A percentile compares a stretch with the other conserved stretches of the same genome.
These are phyloP conservation scores for Mimosa pudica DNA, from an alignment of 306 rosid species.

Conservation along the genomic window DNA sequence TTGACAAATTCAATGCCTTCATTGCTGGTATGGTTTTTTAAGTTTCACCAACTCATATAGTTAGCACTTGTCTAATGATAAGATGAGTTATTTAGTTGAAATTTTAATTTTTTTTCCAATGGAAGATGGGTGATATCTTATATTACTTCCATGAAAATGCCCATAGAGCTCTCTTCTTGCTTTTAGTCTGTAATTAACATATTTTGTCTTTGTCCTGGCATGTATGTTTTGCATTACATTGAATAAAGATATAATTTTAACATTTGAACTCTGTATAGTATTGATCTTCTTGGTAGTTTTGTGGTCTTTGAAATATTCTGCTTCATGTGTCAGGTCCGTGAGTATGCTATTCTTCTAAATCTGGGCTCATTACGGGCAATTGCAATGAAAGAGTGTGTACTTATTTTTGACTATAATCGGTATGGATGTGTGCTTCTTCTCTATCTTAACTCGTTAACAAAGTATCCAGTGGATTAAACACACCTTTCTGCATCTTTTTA, in stretches of 20 bases:
- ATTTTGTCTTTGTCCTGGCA: conserved; percentile 18
- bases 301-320: conserved; percentile 32
- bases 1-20: conserved; percentile 91
- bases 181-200: neutral
- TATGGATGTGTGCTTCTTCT: conserved; percentile 39
- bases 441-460: conserved; percentile 21
- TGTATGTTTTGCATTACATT: neutral
- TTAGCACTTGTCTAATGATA: neutral
- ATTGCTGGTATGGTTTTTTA: conserved; percentile 67
- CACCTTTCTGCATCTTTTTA: conserved; percentile 36
- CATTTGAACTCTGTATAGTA: conserved; percentile 21
- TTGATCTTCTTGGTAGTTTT: conserved; percentile 7
- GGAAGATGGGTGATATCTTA: neutral
- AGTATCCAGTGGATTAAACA: conserved; percentile 30
- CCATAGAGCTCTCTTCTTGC: neutral
- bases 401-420: conserved; percentile 88
- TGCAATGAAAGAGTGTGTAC: conserved; percentile 87
- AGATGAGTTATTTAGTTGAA: neutral
- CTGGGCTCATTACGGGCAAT: conserved; percentile 94
- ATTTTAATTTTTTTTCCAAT: neutral
- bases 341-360: conserved; percentile 86
- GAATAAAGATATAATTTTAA: conserved; percentile 16
- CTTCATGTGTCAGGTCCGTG: conserved; percentile 76
- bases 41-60: neutral
- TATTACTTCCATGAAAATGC: conserved; percentile 30